Evolutionary conservation across 208 protist species (phyloP), one percentile per base, ranked within the genome.

Genomic region (Ichthyophonus hoferi): DNA sequence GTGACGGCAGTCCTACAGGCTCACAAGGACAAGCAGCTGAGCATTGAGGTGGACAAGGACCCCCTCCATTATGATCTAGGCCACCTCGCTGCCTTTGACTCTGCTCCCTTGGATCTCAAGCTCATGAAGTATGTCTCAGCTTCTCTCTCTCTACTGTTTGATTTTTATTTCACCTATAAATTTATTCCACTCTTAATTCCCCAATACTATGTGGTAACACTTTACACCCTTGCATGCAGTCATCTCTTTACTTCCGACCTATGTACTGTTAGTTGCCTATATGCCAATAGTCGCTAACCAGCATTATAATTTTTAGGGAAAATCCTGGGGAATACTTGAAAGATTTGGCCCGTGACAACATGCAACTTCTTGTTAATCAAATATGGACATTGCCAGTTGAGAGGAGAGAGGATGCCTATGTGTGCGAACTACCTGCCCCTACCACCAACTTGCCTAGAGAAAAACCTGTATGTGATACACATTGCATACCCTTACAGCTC

Each of bases 361-460:
- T n/a, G n/a, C 88, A 90, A 41, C 77, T 90, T 12, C 40, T 90
- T 12, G 1, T 90, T 0, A 90, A 90, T 41, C 33, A 43, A 38
- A 87, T 90, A 0, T 79, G 42, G 39, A 17, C 7, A 79, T 37
- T 86, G 79, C 88, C 88, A 24, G 35, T 40, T 39, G 58, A 90
- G 37, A 7, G 38, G 24, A 1, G 34, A 7, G 79, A 87, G 43
- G 17, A 84, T 35, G 88, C 35, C 7, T 41, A 79, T 1, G 17
- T 90, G 1, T 43, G 35, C 77, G 35, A 2, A 67, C 12, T 90
- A 40, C 88, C 88, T 0, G 14, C 1, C 1, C 17, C 31, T 3
- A 87, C 1, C 3, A 58, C n/a, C 40, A 14, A 67, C 40, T 34
- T 90, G 42, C 88, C 88, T 7, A 42, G 87, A 24, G 35, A 86